Percentiles rank a stretch among this genome's conserved stretches.
phyloP scores from a whole-genome alignment of 2,329 filamentous ascomycete species.

The Fusarium fujikuroi region DNA sequence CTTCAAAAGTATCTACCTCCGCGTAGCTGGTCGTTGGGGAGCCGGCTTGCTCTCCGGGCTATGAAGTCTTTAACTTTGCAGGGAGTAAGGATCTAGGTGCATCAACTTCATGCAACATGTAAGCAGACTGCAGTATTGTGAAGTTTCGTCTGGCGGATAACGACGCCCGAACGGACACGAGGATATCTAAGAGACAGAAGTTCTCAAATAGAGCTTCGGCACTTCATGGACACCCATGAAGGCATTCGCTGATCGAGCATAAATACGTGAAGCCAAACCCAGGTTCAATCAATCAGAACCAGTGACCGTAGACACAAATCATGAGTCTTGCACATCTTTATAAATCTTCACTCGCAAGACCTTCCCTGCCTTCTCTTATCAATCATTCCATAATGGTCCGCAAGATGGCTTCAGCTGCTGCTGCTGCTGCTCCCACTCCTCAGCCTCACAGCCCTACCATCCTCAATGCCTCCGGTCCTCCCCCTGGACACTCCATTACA shows the following conservation, averaged over 20 bases:
- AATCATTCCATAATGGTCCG: not conserved
- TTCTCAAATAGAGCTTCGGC: not conserved
- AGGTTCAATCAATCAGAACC: no score
- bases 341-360: not conserved
- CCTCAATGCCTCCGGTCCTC: constrained; percentile 32
- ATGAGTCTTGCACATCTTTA: not conserved
- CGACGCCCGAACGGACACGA: not conserved
- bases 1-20: not conserved
- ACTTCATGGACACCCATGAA: not conserved
- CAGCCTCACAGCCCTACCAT: not conserved
- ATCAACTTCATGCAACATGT: not conserved
- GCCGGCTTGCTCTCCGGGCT: not conserved
- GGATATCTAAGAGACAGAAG: not conserved
- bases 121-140: not conserved
- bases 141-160: not conserved
- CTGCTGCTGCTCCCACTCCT: not conserved
- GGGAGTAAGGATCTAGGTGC: not conserved
- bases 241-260: not conserved
- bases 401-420: not conserved
- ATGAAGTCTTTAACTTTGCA: not conserved
- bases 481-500: constrained; percentile 42
- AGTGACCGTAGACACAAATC: not conserved
- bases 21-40: no score
- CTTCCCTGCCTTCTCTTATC: not conserved
- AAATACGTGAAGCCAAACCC: not conserved